A percentile compares a stretch with the other conserved stretches of the same genome.
Conservation (phyloP, 352 stramenopile genomes). For the Globisporangium barbulae region DNA sequence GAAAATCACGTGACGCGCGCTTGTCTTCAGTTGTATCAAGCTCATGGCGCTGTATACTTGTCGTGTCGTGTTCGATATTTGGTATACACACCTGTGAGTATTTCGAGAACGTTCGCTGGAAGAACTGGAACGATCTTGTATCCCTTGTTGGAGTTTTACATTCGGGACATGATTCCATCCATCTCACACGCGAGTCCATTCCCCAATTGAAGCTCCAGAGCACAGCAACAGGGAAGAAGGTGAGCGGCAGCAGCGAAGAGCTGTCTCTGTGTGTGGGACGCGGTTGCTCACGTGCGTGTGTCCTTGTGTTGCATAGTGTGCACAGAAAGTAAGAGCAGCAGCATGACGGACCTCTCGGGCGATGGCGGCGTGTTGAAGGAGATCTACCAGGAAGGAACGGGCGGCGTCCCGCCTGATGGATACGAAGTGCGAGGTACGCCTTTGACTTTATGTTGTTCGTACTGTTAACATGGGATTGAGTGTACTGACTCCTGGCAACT, state of each 20-base stretch:
- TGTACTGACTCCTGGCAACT: neutral
- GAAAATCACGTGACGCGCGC: too few relatives aligned
- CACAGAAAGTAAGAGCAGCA: constrained; percentile 9
- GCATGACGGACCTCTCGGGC: constrained; percentile 72
- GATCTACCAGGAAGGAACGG: constrained; percentile 86
- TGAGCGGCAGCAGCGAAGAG: neutral
- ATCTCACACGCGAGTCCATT: neutral
- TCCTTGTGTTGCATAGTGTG: neutral
- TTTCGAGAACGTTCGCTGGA: neutral
- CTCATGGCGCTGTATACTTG: too few relatives aligned
- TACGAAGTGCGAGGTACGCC: constrained; percentile 71
- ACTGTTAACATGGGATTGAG: neutral
- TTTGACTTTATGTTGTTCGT: neutral
- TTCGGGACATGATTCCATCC: neutral
- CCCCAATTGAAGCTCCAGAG: constrained; percentile 10
- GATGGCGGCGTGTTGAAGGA: constrained; percentile 92
- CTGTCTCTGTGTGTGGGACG: neutral
- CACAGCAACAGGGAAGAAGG: neutral
- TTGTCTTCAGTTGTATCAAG: too few relatives aligned
- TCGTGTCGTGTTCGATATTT: too few relatives aligned
- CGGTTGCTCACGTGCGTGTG: neutral
- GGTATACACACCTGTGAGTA: neutral
- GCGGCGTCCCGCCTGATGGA: constrained; percentile 71
- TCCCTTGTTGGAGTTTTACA: neutral
- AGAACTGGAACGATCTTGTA: constrained; percentile 2